phyloP scores from a whole-genome alignment of 2,329 filamentous ascomycete genomes.

The Botrytis elliptica region DNA sequence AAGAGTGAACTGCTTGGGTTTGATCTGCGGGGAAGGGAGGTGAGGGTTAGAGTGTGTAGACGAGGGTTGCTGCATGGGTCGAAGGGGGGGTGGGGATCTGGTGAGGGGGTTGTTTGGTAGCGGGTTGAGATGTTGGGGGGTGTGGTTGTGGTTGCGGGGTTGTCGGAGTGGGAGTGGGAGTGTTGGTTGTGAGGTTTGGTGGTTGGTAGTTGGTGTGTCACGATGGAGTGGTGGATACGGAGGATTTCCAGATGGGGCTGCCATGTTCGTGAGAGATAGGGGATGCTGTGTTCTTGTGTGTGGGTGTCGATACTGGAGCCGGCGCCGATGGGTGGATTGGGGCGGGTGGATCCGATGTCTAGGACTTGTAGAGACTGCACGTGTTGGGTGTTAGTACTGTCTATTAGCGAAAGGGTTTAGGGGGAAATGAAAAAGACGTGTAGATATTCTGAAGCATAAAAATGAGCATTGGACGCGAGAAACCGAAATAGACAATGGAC shows the following conservation, averaged over 20 bases:
- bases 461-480: neutral
- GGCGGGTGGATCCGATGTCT: constrained; percentile 47
- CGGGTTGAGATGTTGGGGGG: too few relatives aligned
- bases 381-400: neutral
- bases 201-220: constrained; percentile 53
- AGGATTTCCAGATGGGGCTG: constrained; percentile 49
- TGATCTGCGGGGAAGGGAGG: constrained; percentile 55
- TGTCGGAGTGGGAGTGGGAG: too few relatives aligned
- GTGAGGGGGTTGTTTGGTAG: constrained; percentile 26
- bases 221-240: constrained; percentile 58
- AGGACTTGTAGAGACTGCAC: constrained; percentile 48
- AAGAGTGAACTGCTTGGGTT: constrained; percentile 40
- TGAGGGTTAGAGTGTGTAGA: constrained; percentile 53
- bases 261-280: neutral
- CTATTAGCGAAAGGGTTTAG: accelerated
- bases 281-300: neutral
- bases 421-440: neutral
- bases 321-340: neutral
- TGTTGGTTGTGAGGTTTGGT: neutral
- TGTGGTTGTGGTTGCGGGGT: constrained; percentile 33
- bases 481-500: accelerated
- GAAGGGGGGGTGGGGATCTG: constrained; percentile 48
- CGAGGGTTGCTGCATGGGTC: constrained; percentile 57
- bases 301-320: neutral
- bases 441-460: neutral